Base-by-base conservation (phyloP, 805 yeast genomes). In the Cyberlindnera mississippiensis region DNA sequence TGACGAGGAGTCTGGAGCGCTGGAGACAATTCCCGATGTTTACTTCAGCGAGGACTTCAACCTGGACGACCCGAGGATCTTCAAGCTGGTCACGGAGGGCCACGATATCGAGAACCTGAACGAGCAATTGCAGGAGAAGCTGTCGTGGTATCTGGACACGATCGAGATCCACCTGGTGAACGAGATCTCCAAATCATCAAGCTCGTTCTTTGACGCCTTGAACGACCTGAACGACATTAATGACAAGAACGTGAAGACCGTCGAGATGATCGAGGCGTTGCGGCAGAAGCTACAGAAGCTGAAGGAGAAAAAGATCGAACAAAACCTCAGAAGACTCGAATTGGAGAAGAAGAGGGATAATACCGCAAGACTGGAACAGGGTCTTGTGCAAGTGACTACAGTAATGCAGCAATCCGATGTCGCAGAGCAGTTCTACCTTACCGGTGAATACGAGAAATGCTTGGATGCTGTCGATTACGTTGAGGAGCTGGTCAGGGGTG, bases 41-140 rank as follows among this genome's bases (percentile, higher is more conserved):
- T 93, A 76, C 53, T 80, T 83, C 48, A 75, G 74, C 19, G 68
- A 74, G 7, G 74, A 79, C 31, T 93, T 93, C 63, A 72, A 86
- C 49, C 69, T 93, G 30, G 97, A 93, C 53, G 88, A 93, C 58
- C 96, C 96, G 6, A 72, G 96, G 42, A 72, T 82, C 1, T 91
- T 91, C 60, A 79, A 80, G 41, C 69, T 75, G 44, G 96, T 90
- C 2, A 72, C 85, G 12, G 88, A 80, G 33, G 75, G 74, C 31
- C 65, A 77, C 2, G 73, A 75, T 15, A 65, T 78, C 16, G 69
- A 71, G 33, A 64, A 69, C 6, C 57, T 76, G 12, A 71, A 78
- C 50, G 75, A 77, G 53, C 69, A 78, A 9, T 61, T 90, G 14
- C 96, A 84, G 55, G 95, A 88, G 33, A 80, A 78, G 56, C 66